Percentiles rank a stretch among this genome's conserved stretches.
Evolutionary conservation across 192 early-diverging fungal species (phyloP).

Genomic region (Backusella westeae): DNA sequence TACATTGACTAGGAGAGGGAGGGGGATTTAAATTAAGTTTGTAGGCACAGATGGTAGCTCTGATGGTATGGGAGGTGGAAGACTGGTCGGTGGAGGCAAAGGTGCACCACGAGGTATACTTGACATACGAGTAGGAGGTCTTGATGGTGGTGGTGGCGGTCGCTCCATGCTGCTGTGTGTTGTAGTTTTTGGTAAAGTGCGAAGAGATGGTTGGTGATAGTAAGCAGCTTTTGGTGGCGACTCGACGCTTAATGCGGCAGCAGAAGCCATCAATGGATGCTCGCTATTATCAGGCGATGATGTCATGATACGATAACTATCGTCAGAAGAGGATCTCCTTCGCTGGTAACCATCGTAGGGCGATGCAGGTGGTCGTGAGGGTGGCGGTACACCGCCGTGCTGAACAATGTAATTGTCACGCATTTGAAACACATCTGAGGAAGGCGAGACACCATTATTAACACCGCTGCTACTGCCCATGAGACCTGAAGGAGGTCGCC

Average conservation of each 20-base stretch:
- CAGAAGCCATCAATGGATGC: constrained; percentile 6
- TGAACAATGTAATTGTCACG: constrained; percentile 14
- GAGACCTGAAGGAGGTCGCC: constrained; percentile 30
- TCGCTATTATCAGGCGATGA: constrained; percentile 20
- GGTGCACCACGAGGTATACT: constrained; percentile 1
- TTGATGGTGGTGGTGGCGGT: neutral
- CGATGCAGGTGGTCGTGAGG: neutral
- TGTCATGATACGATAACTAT: neutral
- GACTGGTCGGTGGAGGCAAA: constrained; percentile 12
- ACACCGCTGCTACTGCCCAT: neutral
- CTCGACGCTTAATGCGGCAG: neutral
- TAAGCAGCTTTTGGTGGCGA: neutral
- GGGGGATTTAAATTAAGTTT: neutral
- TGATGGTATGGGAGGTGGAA: constrained; percentile 16
- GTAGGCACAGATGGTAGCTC: constrained; percentile 1
- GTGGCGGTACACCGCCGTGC: constrained; percentile 8
- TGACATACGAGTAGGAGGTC: neutral
- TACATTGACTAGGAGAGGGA: too few species aligned
- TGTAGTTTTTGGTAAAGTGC: neutral
- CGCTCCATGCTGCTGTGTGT: neutral
- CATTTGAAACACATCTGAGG: neutral
- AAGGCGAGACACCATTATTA: neutral
- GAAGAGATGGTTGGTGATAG: neutral
- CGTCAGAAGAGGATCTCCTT: constrained; percentile 12
- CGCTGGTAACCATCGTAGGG: neutral